These are phyloP conservation scores for Phymatotrichopsis omnivora DNA, from an alignment of 2,329 filamentous ascomycete genomes.

Conservation along the genomic window DNA sequence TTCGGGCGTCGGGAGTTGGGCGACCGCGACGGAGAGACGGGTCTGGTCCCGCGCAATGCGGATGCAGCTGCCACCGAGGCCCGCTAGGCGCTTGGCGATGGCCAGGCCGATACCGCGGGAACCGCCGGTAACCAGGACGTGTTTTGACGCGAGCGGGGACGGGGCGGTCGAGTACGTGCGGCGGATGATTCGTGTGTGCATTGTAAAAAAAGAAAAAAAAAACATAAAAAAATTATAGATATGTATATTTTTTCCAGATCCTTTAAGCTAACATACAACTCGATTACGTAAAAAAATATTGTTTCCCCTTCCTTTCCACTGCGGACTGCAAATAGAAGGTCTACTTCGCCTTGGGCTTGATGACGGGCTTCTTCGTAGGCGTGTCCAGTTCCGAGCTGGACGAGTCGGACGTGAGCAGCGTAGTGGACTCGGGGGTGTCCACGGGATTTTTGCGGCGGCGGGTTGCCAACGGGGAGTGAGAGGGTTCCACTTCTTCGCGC, in stretches of 20 bases:
- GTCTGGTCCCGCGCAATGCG: constrained; percentile 50
- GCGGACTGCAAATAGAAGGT: not conserved
- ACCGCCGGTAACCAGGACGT: constrained; percentile 56
- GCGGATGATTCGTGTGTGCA: not conserved
- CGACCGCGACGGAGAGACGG: constrained; percentile 39
- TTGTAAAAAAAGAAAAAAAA: too few species aligned
- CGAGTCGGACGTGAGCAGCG: too few species aligned
- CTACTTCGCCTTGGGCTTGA: not conserved
- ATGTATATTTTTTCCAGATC: too few species aligned
- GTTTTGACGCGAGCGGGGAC: constrained; percentile 40
- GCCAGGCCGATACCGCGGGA: constrained; percentile 60
- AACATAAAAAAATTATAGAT: too few species aligned
- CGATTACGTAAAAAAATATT: too few species aligned
- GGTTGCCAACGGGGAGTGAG: too few species aligned
- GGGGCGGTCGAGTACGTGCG: constrained; percentile 27
- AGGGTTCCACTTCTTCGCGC: constrained; percentile 50
- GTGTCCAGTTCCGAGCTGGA: too few species aligned
- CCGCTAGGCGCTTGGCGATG: constrained; percentile 56
- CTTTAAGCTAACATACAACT: too few species aligned
- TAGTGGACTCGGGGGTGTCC: too few species aligned
- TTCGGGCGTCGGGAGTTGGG: constrained; percentile 30
- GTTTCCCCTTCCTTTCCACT: too few species aligned
- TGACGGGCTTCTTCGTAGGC: too few species aligned
- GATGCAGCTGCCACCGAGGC: constrained; percentile 49
- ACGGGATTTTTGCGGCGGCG: too few species aligned